Evolutionary conservation across 2,329 filamentous ascomycete species (phyloP).

Genomic region (Macroventuria anomochaeta): DNA sequence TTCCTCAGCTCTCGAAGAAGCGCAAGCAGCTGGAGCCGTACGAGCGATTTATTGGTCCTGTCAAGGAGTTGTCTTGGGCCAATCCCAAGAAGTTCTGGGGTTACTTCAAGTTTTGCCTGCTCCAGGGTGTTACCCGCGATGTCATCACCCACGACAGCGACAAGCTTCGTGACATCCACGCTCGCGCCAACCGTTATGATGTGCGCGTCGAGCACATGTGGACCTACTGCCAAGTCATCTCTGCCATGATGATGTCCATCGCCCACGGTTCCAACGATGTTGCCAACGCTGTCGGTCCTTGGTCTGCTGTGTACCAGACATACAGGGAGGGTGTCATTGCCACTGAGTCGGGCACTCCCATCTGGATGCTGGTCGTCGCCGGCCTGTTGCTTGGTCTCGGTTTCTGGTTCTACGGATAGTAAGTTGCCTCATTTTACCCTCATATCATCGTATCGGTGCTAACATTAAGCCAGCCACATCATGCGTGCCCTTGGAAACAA

Average conservation of each 20-base stretch:
- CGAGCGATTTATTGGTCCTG: constrained; percentile 45
- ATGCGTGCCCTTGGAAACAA: constrained; percentile 68
- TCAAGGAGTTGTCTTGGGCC: constrained; percentile 38
- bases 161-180: constrained; percentile 49
- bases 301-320: constrained; percentile 67
- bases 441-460: background rate
- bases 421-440: background rate
- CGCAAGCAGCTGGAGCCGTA: constrained; percentile 42
- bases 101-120: constrained; percentile 54
- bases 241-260: constrained; percentile 75
- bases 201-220: constrained; percentile 57
- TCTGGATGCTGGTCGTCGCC: constrained; percentile 66
- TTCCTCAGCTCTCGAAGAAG: constrained; percentile 15
- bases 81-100: constrained; percentile 46
- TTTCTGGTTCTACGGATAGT: constrained; percentile 66
- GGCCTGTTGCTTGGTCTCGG: constrained; percentile 62
- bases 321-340: constrained; percentile 60
- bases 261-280: constrained; percentile 74
- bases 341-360: constrained; percentile 59
- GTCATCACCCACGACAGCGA: constrained; percentile 51
- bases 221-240: constrained; percentile 51
- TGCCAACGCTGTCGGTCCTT: constrained; percentile 61
- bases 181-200: constrained; percentile 54
- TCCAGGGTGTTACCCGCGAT: constrained; percentile 52
- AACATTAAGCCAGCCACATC: constrained; percentile 53